phyloP scores from a whole-genome alignment of 2,329 filamentous ascomycete genomes.

The Ceratocystis eucalypticola region DNA sequence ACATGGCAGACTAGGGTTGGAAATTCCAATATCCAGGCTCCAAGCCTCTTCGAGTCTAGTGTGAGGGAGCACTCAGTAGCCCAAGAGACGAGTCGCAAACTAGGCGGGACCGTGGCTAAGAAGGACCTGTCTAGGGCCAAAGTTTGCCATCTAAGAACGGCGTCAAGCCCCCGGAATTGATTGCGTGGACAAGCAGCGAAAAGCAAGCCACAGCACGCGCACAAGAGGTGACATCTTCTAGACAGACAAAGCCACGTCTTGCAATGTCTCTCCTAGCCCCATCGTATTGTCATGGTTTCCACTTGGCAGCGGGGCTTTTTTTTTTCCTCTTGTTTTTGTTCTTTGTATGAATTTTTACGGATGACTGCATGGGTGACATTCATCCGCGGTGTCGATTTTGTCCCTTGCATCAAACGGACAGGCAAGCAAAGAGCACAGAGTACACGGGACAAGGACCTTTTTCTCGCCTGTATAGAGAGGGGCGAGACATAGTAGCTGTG shows the following conservation, averaged over 20 bases:
- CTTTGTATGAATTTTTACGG: neutral
- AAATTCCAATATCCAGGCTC: neutral
- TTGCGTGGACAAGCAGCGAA: neutral
- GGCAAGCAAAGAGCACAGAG: neutral
- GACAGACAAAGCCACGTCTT: neutral
- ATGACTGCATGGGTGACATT: neutral
- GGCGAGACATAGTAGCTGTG: neutral
- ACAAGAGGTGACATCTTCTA: neutral
- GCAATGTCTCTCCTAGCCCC: neutral
- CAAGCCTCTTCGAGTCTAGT: neutral
- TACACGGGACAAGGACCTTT: neutral
- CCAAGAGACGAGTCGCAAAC: neutral
- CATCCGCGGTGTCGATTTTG: neutral
- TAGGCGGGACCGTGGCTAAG: neutral
- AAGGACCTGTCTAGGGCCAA: neutral
- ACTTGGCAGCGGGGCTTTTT: neutral
- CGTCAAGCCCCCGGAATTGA: neutral
- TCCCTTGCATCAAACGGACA: neutral
- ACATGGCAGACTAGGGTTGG: neutral
- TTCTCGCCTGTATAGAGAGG: neutral
- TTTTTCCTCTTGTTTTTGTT: neutral
- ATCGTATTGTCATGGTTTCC: conserved; percentile 7
- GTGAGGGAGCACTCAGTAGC: neutral
- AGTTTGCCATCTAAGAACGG: neutral
- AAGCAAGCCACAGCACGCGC: neutral